These are phyloP conservation scores for Lignosus rhinocerotis DNA, from an alignment of 1,284 basidiomycete genomes.

Conservation along the genomic window DNA sequence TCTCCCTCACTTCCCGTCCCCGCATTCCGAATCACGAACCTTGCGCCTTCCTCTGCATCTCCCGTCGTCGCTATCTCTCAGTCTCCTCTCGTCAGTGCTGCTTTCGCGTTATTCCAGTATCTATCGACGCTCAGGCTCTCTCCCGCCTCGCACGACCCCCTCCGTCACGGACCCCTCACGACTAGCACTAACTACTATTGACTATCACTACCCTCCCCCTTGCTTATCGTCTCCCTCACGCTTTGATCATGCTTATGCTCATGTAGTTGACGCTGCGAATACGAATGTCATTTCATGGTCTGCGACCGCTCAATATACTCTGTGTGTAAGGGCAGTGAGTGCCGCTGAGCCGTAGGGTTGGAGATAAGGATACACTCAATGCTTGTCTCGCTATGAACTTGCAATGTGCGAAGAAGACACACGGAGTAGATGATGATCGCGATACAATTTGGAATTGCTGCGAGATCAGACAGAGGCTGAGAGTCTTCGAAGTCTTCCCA, in stretches of 20 bases:
- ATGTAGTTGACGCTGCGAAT: slow-evolving; percentile 22
- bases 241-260: slow-evolving; percentile 24
- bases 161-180: slow-evolving; percentile 20
- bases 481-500: too few relatives aligned
- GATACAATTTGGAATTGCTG: too few relatives aligned
- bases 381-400: too few relatives aligned
- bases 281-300: slow-evolving; percentile 16
- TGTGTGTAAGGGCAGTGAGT: too few relatives aligned
- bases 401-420: too few relatives aligned
- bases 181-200: slow-evolving; percentile 4
- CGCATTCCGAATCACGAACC: background rate
- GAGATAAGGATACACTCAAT: too few relatives aligned
- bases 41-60: slow-evolving; percentile 7
- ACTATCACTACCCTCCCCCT: background rate
- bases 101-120: slow-evolving; percentile 28
- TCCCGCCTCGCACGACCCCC: slow-evolving; percentile 20
- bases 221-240: slow-evolving; percentile 16
- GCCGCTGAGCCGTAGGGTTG: too few relatives aligned
- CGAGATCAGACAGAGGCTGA: too few relatives aligned
- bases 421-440: too few relatives aligned
- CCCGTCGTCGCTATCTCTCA: slow-evolving; percentile 26
- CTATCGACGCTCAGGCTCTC: slow-evolving; percentile 19
- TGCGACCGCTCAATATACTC: slow-evolving; percentile 12
- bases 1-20: background rate
- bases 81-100: slow-evolving; percentile 21